A percentile compares a stretch with the other conserved stretches of the same genome.
phyloP scores from a whole-genome alignment of 306 rosid genomes.

The Trifolium repens region DNA sequence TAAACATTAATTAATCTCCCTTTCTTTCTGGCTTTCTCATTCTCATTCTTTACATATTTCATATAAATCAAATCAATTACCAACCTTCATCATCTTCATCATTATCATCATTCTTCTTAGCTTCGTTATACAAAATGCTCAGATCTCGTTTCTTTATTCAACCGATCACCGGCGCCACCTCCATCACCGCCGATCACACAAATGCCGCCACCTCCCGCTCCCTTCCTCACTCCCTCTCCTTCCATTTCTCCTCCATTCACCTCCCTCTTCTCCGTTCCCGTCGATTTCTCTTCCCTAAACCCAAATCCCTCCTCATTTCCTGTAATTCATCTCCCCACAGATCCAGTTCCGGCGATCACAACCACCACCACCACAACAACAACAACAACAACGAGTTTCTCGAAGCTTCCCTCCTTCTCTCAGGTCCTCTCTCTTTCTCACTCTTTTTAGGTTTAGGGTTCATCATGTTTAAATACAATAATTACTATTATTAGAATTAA shows the following conservation, averaged over 20 bases:
- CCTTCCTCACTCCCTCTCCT: conserved; percentile 40
- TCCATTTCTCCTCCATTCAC: conserved; percentile 44
- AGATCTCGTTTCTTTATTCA: conserved; percentile 42
- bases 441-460: neutral
- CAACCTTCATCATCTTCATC: neutral
- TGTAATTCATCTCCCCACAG: conserved; percentile 57
- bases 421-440: conserved; percentile 55
- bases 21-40: neutral
- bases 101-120: neutral
- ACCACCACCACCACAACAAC: conserved; percentile 14
- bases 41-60: neutral
- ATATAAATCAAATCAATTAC: no score
- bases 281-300: conserved; percentile 47
- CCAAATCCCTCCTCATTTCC: conserved; percentile 57
- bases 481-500: no score
- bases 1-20: neutral
- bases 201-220: conserved; percentile 47
- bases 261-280: conserved; percentile 42
- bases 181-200: conserved; percentile 56
- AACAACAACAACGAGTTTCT: conserved; percentile 52
- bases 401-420: conserved; percentile 85
- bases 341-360: conserved; percentile 56
- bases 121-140: conserved; percentile 45
- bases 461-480: neutral
- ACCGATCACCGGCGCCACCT: conserved; percentile 41